Evolutionary conservation across 805 yeast species (phyloP), one percentile per base, ranked within the genome.

Genomic region (Maudiozyma saulgeensis): DNA sequence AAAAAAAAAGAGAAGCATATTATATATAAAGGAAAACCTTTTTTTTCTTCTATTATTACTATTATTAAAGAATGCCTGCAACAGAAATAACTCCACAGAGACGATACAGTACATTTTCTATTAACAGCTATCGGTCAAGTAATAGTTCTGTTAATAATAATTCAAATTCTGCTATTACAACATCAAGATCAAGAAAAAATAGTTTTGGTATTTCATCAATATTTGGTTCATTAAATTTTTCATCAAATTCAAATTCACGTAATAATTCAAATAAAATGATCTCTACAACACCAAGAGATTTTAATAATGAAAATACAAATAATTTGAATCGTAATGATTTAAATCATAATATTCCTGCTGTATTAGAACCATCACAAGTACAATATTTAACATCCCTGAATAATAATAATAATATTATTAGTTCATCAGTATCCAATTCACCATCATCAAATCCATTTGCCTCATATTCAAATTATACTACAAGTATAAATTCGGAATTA

Each of bases 101-200:
- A 42, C 26, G 44, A 31, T 42, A 42, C 15, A 42, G 44, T 18
- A 28, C 44, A 12, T 31, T 16, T n/a, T 42, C 44, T 28, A 18
- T 31, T 18, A 42, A 16, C 16, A 42, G 44, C 12, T 26, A 21
- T 42, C 28, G 31, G 6, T 28, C 37, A 9, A 15, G 15, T n/a
- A 37, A 16, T 28, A 37, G 47, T 35, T n/a, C 41, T 19, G 26
- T 13, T 32, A 44, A 41, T n/a, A 44, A 44, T 12, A 44, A 44
- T 18, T 16, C 19, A 9, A 39, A 23, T 39, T 18, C 12, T 19
- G 11, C 42, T 6, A 18, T n/a, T 39, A 18, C 25, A 9, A 18
- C 26, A 23, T 21, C 42, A 3, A 39, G 42, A 13, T 19, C 42
- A 18, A 9, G 26, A 8, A 13, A 16, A 23, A 39, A 19, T 19